A percentile compares a stretch with the other conserved stretches of the same genome.
Evolutionary conservation across 2,329 filamentous ascomycete genomes (phyloP).

Genomic region (Amauroascus verrucosus): DNA sequence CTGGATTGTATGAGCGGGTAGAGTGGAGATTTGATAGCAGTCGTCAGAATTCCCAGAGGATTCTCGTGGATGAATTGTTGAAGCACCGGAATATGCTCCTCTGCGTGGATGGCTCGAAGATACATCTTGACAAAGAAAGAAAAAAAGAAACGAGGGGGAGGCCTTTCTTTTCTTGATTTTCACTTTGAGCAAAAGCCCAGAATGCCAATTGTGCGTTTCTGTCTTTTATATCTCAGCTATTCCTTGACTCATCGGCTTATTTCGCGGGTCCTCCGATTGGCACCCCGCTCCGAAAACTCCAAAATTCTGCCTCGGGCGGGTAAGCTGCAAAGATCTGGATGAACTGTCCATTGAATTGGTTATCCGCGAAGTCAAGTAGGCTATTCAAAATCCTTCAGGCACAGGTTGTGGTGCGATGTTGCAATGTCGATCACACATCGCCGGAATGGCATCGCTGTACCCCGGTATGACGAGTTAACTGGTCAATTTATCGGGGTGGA

Average conservation of each 20-base stretch:
- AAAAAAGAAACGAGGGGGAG: neutral
- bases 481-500: too few relatives aligned
- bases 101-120: constrained; percentile 46
- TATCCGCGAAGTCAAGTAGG: too few relatives aligned
- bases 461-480: too few relatives aligned
- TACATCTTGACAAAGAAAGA: constrained; percentile 40
- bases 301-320: neutral
- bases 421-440: too few relatives aligned
- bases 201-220: neutral
- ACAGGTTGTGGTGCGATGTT: too few relatives aligned
- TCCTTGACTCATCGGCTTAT: neutral
- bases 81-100: constrained; percentile 41
- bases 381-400: too few relatives aligned
- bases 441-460: too few relatives aligned
- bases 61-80: constrained; percentile 49
- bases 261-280: neutral
- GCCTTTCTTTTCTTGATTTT: too few relatives aligned
- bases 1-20: constrained; percentile 47
- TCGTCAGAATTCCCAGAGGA: constrained; percentile 54
- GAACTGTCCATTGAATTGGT: neutral
- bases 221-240: neutral
- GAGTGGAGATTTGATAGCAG: constrained; percentile 44
- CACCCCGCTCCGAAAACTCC: neutral
- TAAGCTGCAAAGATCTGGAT: neutral
- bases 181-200: too few relatives aligned